These are phyloP conservation scores for Alternaria arborescens DNA, from an alignment of 2,329 filamentous ascomycete species.

Conservation along the genomic window DNA sequence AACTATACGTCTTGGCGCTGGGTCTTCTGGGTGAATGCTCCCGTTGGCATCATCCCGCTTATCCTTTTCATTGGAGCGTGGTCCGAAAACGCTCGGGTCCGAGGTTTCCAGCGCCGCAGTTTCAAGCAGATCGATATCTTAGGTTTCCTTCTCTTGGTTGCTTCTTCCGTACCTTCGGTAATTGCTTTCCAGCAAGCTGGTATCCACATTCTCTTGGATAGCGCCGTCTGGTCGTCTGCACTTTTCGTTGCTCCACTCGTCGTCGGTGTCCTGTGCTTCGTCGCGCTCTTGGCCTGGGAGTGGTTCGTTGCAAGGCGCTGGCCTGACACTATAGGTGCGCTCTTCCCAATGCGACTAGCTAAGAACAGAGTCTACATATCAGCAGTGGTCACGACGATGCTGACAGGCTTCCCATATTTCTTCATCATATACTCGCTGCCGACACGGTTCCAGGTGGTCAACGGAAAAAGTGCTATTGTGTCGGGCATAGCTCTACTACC, in stretches of 20 bases:
- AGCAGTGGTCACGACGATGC: constrained; percentile 7
- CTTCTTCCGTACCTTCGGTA: constrained; percentile 64
- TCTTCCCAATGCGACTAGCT: constrained; percentile 14
- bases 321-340: constrained; percentile 8
- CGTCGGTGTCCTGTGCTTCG: constrained; percentile 11
- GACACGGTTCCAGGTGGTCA: constrained; percentile 17
- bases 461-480: constrained; percentile 10
- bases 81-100: constrained; percentile 12
- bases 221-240: constrained; percentile 10
- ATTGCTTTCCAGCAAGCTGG: constrained; percentile 66
- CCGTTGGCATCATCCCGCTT: constrained; percentile 32
- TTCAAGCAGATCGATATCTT: constrained; percentile 44
- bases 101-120: constrained; percentile 2
- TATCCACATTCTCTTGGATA: constrained; percentile 23
- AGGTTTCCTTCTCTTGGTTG: constrained; percentile 62
- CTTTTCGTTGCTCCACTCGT: constrained; percentile 10
- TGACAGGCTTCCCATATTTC: constrained; percentile 17
- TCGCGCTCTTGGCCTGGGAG: constrained; percentile 15
- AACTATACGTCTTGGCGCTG: constrained; percentile 52
- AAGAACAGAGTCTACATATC: constrained; percentile 16
- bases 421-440: constrained; percentile 19
- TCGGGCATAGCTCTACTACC: constrained; percentile 17
- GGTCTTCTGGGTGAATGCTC: constrained; percentile 52
- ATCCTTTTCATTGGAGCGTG: constrained; percentile 21
- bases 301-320: constrained; percentile 11